phyloP scores from a whole-genome alignment of 768 basidiomycete genomes.

The Hericium coralloides region DNA sequence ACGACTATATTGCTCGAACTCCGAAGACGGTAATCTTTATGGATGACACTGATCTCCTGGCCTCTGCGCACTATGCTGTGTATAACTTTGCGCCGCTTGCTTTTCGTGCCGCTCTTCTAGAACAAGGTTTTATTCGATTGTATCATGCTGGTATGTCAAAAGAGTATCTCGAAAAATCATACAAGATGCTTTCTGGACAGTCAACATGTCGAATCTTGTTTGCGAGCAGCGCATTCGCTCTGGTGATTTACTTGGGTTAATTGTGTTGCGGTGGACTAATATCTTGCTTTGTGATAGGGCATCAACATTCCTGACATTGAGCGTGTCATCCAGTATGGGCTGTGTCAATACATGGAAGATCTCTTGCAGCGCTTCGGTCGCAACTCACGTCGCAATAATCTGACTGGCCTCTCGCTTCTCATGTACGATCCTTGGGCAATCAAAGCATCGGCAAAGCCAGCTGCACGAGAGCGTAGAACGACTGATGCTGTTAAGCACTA shows the following conservation, averaged over 20 bases:
- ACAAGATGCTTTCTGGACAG: not conserved
- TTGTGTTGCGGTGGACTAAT: not conserved
- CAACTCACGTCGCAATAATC: not conserved
- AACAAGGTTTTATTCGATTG: not conserved
- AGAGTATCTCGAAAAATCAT: not conserved
- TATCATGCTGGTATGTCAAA: not conserved
- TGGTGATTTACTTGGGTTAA: not conserved
- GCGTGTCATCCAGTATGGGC: not conserved
- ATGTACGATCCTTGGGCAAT: not conserved
- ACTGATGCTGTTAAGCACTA: not conserved
- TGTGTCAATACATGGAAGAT: not conserved
- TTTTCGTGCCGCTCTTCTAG: not conserved
- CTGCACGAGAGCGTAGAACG: not conserved
- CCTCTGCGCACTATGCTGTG: not conserved
- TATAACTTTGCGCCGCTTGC: not conserved
- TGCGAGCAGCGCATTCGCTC: not conserved
- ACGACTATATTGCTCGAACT: not conserved
- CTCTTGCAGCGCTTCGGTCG: not conserved
- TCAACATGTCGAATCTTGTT: not conserved
- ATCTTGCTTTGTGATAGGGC: not conserved
- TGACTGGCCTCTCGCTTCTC: not conserved
- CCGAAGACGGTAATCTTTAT: not conserved
- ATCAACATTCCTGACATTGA: not conserved
- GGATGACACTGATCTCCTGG: not conserved
- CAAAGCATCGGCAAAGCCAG: not conserved